Conservation (phyloP, 2,329 filamentous ascomycete genomes). For the Aspergillus sp. region DNA sequence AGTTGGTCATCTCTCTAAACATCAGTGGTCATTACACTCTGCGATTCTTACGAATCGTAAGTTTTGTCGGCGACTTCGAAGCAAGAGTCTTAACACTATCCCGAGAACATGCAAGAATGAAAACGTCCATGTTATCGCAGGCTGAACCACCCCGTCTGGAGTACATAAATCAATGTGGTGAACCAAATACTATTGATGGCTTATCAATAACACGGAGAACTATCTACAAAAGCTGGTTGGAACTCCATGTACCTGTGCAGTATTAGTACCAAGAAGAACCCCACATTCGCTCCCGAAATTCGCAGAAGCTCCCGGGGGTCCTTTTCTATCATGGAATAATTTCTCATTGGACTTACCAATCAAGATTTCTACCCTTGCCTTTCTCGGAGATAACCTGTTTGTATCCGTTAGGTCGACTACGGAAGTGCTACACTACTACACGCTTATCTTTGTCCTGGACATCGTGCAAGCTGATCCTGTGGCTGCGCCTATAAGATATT, state of each 20-base stretch:
- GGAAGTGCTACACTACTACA: background rate
- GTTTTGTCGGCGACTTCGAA: background rate
- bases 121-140: background rate
- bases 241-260: background rate
- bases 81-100: background rate
- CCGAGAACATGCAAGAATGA: background rate
- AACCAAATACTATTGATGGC: background rate
- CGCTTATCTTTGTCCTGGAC: slow-evolving; percentile 1
- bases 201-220: background rate
- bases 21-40: too few species aligned
- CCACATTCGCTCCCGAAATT: slow-evolving; percentile 16
- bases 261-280: background rate
- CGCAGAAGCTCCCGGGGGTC: slow-evolving; percentile 2
- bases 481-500: background rate
- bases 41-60: too few species aligned
- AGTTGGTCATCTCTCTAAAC: too few species aligned
- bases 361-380: background rate
- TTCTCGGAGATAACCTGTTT: background rate
- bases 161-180: slow-evolving; percentile 2
- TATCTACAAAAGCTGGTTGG: background rate
- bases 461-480: background rate
- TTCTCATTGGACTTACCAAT: slow-evolving; percentile 12
- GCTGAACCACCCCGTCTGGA: background rate
- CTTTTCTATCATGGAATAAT: slow-evolving; percentile 10
- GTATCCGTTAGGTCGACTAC: background rate